These are phyloP conservation scores for Podospora pseudocomata DNA, from an alignment of 495 filamentous ascomycete genomes.

Conservation along the genomic window DNA sequence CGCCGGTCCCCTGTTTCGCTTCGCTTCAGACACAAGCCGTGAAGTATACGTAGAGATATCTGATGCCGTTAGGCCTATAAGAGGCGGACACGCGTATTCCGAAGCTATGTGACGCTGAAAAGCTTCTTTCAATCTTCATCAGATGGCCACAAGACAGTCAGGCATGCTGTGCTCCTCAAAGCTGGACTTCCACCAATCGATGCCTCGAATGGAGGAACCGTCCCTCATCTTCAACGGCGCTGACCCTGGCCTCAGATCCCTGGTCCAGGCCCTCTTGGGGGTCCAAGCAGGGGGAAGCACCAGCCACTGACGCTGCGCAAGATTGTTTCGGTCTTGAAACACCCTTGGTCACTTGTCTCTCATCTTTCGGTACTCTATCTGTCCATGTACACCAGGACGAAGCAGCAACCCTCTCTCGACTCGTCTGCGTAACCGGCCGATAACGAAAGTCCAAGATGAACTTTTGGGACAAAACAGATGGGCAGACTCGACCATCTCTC, in stretches of 20 bases:
- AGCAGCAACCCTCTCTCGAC: not conserved
- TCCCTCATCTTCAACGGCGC: not conserved
- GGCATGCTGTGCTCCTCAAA: not conserved
- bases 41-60: not conserved
- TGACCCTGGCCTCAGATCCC: not conserved
- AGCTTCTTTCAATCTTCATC: not conserved
- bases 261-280: not conserved
- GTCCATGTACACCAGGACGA: not conserved
- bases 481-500: not conserved
- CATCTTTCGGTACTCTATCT: not conserved
- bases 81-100: not conserved
- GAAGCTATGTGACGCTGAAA: not conserved
- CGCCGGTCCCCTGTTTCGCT: not conserved
- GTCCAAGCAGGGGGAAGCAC: not conserved
- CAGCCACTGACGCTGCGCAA: not conserved
- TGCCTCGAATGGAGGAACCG: not conserved
- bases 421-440: not conserved
- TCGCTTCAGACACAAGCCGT: not conserved
- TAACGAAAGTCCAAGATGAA: not conserved
- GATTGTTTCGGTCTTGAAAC: not conserved
- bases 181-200: not conserved
- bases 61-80: not conserved
- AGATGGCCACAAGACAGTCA: not conserved
- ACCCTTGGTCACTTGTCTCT: not conserved
- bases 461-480: not conserved